phyloP scores from a whole-genome alignment of 106 monocot species.

The Dactylorhiza incarnata region DNA sequence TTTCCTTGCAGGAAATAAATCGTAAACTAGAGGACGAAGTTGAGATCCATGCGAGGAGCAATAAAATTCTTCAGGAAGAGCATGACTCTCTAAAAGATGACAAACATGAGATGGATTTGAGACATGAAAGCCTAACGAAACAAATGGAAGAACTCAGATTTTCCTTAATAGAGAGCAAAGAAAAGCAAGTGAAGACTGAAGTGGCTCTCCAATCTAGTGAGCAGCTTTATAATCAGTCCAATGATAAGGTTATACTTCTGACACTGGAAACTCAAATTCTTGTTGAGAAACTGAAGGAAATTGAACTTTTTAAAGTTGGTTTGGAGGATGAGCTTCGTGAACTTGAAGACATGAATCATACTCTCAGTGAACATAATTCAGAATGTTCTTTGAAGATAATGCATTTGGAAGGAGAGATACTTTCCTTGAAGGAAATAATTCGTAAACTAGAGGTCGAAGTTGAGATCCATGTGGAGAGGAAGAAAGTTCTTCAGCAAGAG shows the following conservation, averaged over 20 bases:
- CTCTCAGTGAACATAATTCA: slow-evolving; percentile 25
- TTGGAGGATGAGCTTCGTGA: slow-evolving; percentile 44
- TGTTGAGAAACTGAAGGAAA: slow-evolving; percentile 25
- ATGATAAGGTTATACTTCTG: slow-evolving; percentile 25
- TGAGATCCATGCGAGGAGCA: slow-evolving; percentile 18
- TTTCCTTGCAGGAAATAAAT: slow-evolving; percentile 22
- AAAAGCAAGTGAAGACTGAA: slow-evolving; percentile 18
- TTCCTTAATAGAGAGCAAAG: slow-evolving; percentile 12
- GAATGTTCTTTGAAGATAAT: slow-evolving; percentile 23
- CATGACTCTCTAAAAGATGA: slow-evolving; percentile 23
- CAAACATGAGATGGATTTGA: slow-evolving; percentile 28
- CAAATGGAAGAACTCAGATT: slow-evolving; percentile 32
- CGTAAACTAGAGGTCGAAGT: slow-evolving; percentile 30
- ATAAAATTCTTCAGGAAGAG: slow-evolving; percentile 35
- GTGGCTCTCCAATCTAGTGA: slow-evolving; percentile 19
- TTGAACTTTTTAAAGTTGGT: slow-evolving; percentile 22
- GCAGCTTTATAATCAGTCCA: slow-evolving; percentile 23
- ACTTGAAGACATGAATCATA: slow-evolving; percentile 30
- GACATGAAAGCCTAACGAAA: slow-evolving; percentile 22
- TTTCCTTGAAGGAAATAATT: slow-evolving; percentile 22
- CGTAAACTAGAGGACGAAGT: slow-evolving; percentile 32
- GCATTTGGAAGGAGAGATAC: slow-evolving; percentile 26
- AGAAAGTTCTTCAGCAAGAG: slow-evolving; percentile 35
- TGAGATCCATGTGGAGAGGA: slow-evolving; percentile 19
- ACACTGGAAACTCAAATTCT: slow-evolving; percentile 15